phyloP scores from a whole-genome alignment of 225 moss, liverwort and hornwort genomes.

The Thuidium tamariscinum region DNA sequence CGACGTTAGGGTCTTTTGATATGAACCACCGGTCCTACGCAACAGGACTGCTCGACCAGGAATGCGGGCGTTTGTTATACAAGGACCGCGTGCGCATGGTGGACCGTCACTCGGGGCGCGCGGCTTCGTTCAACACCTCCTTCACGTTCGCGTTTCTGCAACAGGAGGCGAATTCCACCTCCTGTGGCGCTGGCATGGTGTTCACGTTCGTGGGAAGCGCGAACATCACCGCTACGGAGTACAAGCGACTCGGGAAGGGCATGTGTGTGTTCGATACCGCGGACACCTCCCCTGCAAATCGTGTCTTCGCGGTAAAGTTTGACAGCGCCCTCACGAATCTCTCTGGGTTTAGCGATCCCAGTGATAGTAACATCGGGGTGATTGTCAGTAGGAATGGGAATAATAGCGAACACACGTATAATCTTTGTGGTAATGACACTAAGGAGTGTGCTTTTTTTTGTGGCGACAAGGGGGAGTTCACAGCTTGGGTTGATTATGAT shows the following conservation, averaged over 20 bases:
- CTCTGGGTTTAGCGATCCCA: neutral
- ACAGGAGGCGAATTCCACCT: neutral
- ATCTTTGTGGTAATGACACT: neutral
- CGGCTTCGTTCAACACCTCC: constrained; percentile 8
- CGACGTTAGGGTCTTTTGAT: neutral
- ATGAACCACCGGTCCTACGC: neutral
- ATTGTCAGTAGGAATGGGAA: neutral
- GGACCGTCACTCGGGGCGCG: neutral
- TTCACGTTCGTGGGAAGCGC: neutral
- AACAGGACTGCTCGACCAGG: neutral
- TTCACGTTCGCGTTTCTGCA: constrained; percentile 16
- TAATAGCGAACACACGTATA: neutral
- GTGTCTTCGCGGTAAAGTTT: constrained; percentile 5
- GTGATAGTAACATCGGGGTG: constrained; percentile 13
- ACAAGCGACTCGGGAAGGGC: neutral
- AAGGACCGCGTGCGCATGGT: constrained; percentile 4
- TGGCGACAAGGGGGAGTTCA: neutral
- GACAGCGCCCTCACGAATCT: constrained; percentile 2
- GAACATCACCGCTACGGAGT: neutral
- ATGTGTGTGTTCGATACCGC: neutral
- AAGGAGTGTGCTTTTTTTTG: neutral
- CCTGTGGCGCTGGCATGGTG: constrained; percentile 2
- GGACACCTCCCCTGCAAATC: neutral
- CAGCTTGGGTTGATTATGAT: constrained; percentile 17
- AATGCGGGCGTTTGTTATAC: constrained; percentile 5